phyloP scores from a whole-genome alignment of 2,329 filamentous ascomycete species.

The Alternaria ventricosa region DNA sequence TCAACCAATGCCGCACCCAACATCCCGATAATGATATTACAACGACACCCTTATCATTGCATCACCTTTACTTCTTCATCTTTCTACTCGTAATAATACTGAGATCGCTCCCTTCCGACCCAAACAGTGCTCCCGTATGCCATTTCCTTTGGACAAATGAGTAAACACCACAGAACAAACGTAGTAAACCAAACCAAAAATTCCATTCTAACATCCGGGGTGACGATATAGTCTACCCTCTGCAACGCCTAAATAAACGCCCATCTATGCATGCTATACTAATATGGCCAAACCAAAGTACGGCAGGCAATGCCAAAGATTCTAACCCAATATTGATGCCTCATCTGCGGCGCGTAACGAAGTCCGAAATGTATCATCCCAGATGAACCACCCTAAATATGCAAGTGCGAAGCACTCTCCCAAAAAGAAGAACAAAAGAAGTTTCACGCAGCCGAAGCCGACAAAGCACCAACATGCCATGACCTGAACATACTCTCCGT shows the following conservation, averaged over 20 bases:
- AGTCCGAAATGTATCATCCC: background rate
- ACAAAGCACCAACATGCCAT: constrained; percentile 62
- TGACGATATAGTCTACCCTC: background rate
- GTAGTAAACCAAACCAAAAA: background rate
- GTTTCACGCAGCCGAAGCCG: background rate
- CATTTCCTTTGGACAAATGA: background rate
- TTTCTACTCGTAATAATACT: background rate
- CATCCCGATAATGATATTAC: background rate
- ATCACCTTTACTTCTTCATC: background rate
- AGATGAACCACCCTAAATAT: background rate
- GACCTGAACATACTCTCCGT: constrained; percentile 96
- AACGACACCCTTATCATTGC: background rate
- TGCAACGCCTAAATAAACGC: background rate
- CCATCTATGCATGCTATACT: background rate
- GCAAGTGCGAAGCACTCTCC: background rate
- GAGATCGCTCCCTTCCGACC: background rate
- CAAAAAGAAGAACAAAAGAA: background rate
- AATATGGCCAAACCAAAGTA: background rate
- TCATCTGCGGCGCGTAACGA: background rate
- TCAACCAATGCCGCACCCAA: background rate
- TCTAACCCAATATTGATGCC: background rate
- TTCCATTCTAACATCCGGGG: background rate
- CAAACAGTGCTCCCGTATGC: background rate
- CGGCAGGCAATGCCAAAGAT: background rate
- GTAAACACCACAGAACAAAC: background rate